Conservation (phyloP, 345 rosid species). For the Salix koriyanagi region DNA sequence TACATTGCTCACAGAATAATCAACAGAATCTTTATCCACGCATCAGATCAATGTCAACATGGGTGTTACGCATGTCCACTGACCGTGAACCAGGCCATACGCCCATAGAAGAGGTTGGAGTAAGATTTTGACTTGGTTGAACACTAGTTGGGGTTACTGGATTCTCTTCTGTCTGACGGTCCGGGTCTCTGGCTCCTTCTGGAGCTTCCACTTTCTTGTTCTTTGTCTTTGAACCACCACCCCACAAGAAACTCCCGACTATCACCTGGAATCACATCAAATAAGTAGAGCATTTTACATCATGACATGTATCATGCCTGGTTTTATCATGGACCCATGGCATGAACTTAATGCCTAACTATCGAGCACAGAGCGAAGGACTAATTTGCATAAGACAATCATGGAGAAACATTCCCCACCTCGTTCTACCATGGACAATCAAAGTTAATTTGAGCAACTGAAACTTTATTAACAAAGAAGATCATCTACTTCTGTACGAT, state of each 20-base stretch:
- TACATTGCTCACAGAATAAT: constrained; percentile 26
- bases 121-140: constrained; percentile 56
- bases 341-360: not conserved
- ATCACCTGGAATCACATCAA: constrained; percentile 52
- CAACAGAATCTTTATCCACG: constrained; percentile 48
- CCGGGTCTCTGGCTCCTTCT: constrained; percentile 37
- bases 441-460: not conserved
- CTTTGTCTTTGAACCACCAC: constrained; percentile 68
- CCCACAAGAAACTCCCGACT: constrained; percentile 89
- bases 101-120: constrained; percentile 48
- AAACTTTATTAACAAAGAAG: not conserved
- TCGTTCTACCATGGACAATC: not conserved
- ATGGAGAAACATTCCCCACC: not conserved
- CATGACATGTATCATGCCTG: not conserved
- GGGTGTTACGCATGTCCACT: constrained; percentile 61
- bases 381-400: not conserved
- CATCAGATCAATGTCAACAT: constrained; percentile 86
- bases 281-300: not conserved
- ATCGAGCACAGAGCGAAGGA: not conserved
- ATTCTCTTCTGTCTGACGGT: constrained; percentile 42
- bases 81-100: constrained; percentile 75
- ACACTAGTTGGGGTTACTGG: constrained; percentile 34
- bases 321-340: not conserved
- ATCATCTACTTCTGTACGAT: not conserved
- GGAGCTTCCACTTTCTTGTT: constrained; percentile 58